Conservation (phyloP, 169 alveolate genomes). For the Hepatocystis sp. region DNA sequence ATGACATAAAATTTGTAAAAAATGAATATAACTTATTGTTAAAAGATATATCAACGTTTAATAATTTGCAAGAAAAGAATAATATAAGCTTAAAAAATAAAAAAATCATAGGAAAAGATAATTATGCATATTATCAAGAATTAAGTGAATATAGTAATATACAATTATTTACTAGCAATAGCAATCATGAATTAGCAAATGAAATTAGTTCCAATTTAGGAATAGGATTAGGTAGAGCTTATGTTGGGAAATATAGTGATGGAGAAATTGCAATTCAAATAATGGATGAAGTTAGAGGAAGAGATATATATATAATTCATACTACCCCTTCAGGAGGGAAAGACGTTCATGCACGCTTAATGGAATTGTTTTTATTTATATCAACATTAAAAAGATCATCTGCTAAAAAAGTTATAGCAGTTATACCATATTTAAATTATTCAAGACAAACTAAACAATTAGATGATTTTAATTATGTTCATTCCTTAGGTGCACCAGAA, state of each 20-base stretch:
- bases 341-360: conserved; percentile 80
- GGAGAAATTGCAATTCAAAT: conserved; percentile 91
- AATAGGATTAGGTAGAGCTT: conserved; percentile 82
- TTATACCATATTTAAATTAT: conserved; percentile 93
- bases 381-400: conserved; percentile 91
- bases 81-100: conserved; percentile 8
- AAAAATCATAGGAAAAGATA: conserved; percentile 35
- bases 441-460: conserved; percentile 84
- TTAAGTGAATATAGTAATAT: conserved; percentile 71
- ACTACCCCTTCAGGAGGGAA: conserved; percentile 89
- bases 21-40: conserved; percentile 49
- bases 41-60: conserved; percentile 13
- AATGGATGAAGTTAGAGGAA: conserved; percentile 91
- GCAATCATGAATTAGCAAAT: conserved; percentile 81
- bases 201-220: conserved; percentile 86
- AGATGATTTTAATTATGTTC: conserved; percentile 50
- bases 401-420: conserved; percentile 90
- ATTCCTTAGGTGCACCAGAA: conserved; percentile 65
- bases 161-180: conserved; percentile 80
- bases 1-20: conserved; percentile 24
- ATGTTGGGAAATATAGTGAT: conserved; percentile 88
- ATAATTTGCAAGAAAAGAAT: conserved; percentile 11
- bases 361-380: conserved; percentile 74
- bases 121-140: conserved; percentile 76
- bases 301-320: conserved; percentile 88